These are phyloP conservation scores for Plasmodium vinckei DNA, from an alignment of 169 alveolate genomes.

Conservation along the genomic window DNA sequence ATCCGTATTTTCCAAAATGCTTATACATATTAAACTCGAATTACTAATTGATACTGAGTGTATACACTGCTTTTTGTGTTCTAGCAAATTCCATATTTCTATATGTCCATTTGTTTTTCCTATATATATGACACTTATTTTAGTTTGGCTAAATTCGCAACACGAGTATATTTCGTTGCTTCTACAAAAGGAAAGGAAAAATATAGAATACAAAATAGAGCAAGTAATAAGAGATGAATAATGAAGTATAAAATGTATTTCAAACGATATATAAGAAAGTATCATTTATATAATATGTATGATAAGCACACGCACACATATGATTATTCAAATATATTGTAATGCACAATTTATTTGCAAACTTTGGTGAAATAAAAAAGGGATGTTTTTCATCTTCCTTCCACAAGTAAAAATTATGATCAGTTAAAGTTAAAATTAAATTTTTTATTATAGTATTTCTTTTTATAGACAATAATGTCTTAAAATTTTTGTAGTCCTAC, in stretches of 20 bases:
- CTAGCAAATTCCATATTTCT: constrained; percentile 74
- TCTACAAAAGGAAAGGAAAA: constrained; percentile 6
- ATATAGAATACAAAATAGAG: background rate
- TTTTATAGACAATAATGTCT: constrained; percentile 60
- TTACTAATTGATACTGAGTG: constrained; percentile 60
- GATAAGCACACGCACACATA: background rate
- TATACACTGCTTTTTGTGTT: constrained; percentile 49
- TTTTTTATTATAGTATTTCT: constrained; percentile 52
- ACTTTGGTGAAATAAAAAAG: constrained; percentile 64
- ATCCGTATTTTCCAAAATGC: constrained; percentile 43
- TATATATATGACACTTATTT: constrained; percentile 59
- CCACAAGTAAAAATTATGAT: constrained; percentile 67
- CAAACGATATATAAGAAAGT: background rate
- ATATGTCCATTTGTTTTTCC: constrained; percentile 76
- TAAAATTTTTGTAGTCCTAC: constrained; percentile 69
- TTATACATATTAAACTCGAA: constrained; percentile 65
- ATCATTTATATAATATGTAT: background rate
- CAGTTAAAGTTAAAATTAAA: constrained; percentile 68
- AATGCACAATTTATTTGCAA: too few species aligned
- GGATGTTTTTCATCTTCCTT: constrained; percentile 67
- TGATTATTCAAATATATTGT: too few species aligned
- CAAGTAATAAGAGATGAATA: background rate
- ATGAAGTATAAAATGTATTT: background rate
- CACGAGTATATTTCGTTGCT: constrained; percentile 75
- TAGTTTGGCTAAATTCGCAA: constrained; percentile 71